Evolutionary conservation across 1,284 basidiomycete species (phyloP).

Genomic region (Jaminaea rosea): DNA sequence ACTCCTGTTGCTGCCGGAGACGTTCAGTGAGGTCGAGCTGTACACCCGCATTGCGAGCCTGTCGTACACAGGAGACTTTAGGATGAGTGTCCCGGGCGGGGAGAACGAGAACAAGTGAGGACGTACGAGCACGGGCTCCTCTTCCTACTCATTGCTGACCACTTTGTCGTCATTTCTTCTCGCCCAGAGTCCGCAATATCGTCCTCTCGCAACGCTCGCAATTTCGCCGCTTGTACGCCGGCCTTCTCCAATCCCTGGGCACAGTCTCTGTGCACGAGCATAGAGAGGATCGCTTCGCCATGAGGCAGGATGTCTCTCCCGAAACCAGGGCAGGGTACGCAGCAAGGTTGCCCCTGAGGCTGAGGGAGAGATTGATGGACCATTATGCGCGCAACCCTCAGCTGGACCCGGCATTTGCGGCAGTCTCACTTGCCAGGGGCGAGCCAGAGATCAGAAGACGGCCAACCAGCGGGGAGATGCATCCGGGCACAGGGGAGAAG

Average conservation of each 20-base stretch:
- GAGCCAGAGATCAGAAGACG: conserved; percentile 9
- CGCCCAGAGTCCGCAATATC: conserved; percentile 55
- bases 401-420: conserved; percentile 27
- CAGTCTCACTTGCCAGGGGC: conserved; percentile 27
- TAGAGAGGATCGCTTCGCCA: conserved; percentile 16
- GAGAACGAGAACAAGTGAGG: conserved; percentile 92
- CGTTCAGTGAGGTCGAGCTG: conserved; percentile 67
- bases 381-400: conserved; percentile 23
- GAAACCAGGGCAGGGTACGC: conserved; percentile 23
- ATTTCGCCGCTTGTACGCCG: conserved; percentile 78
- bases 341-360: conserved; percentile 20
- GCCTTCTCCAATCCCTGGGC: conserved; percentile 44
- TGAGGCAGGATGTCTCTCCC: conserved; percentile 28
- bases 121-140: no score
- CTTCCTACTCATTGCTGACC: no score
- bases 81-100: conserved; percentile 78
- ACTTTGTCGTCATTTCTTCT: no score
- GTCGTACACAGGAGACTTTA: conserved; percentile 72
- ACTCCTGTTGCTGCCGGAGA: conserved; percentile 55
- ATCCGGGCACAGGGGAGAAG: conserved; percentile 4
- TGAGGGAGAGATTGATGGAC: conserved; percentile 28
- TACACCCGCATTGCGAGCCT: conserved; percentile 79
- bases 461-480: conserved; percentile 3
- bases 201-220: conserved; percentile 70
- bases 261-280: conserved; percentile 27